Evolutionary conservation across 164 flowering plant genomes (phyloP), one percentile per base, ranked within the genome.

Genomic region (Hamamelis virginiana): DNA sequence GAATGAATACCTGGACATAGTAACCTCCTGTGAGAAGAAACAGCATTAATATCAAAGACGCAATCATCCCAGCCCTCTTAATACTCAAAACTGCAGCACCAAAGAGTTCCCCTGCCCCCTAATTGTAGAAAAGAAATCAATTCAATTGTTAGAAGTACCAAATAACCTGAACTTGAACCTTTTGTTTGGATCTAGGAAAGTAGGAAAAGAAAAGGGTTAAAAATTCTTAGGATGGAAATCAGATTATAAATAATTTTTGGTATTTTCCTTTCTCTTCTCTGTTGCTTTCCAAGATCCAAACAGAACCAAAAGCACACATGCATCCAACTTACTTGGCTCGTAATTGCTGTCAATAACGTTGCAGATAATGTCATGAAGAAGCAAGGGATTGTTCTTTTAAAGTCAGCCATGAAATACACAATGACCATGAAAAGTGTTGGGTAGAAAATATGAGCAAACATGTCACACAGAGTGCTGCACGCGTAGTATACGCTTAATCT

Each of bases 1-100:
- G 41, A 50, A 12, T 83, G 41, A 50, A 12, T 83, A 90, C 98
- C 96, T 95, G 99, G 41, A 91, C 95, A 74, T 96, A 96, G 66
- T 96, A 96, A 25, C 99, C 99, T 76, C 99, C 99, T 16, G 97
- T 90, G 58, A 96, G 93, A 66, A 93, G 97, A 78, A 96, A 93
- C 80, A 93, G 57, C 99, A 96, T 93, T 22, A 96, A 79, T 6
- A 91, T 67, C 50, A 91, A 38, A 38, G 98, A 93, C 28, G 98
- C 97, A 44, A 86, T 79, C 89, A 83, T 93, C 46, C 99, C 98
- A n/a, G 98, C 89, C 59, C 97, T 80, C 75, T 86, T 90, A 38
- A 96, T 85, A 64, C 91, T 96, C 82, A 96, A 64, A 63, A 88
- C 91, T 44, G 92, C 88, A 11, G 99, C 99, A 28, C 98, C 99